These are phyloP conservation scores for Pseudohyphozyma bogoriensis DNA, from an alignment of 768 basidiomycete species.

Conservation along the genomic window DNA sequence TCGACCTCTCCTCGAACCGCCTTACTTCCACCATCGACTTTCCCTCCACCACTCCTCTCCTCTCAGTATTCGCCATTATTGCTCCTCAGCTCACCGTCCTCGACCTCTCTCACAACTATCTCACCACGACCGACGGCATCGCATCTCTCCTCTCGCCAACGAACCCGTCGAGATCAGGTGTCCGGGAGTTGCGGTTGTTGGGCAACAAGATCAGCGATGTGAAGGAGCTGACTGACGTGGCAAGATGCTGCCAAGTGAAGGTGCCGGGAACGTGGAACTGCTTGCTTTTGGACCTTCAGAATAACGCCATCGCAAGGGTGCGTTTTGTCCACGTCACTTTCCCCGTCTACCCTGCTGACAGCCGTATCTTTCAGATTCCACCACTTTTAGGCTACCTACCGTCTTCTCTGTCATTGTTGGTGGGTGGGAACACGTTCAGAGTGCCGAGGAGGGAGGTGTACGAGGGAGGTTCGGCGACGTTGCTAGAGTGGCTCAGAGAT, in stretches of 20 bases:
- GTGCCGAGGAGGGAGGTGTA: not conserved
- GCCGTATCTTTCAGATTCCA: not conserved
- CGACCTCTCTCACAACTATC: not conserved
- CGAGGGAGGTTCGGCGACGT: too few species aligned
- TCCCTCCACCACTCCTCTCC: not conserved
- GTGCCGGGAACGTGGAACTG: not conserved
- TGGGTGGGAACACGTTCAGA: not conserved
- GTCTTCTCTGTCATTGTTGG: not conserved
- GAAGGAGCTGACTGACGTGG: not conserved
- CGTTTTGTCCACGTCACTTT: not conserved
- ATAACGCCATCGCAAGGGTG: not conserved
- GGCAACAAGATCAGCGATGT: not conserved
- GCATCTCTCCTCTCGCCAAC: not conserved
- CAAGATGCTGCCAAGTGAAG: not conserved
- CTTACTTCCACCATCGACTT: not conserved
- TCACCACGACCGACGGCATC: not conserved
- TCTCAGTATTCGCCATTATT: not conserved
- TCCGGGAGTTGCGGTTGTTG: not conserved
- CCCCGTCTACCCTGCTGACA: not conserved
- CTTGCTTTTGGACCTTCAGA: not conserved
- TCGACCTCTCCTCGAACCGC: not conserved
- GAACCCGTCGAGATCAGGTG: not conserved
- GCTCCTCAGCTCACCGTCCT: not conserved
- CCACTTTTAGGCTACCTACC: not conserved
- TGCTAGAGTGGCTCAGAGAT: too few species aligned